Evolutionary conservation across 2,329 filamentous ascomycete species (phyloP).

Genomic region (Allantophomopsis lycopodina): DNA sequence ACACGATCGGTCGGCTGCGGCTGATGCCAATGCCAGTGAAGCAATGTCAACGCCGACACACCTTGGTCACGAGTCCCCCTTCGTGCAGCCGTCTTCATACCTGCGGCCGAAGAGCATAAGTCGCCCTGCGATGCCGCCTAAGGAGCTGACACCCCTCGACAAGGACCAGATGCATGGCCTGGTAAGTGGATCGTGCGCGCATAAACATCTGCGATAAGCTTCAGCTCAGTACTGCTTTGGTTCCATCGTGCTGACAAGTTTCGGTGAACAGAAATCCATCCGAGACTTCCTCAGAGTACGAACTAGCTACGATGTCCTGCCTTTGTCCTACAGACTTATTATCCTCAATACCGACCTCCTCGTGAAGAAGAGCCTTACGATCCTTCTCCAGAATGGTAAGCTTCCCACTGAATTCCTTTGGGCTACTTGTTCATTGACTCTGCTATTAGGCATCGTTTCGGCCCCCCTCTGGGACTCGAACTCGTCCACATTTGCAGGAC

Average conservation of each 20-base stretch:
- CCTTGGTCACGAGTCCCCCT: slow-evolving; percentile 15
- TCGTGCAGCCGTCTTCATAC: slow-evolving; percentile 21
- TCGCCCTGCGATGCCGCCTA: slow-evolving; percentile 14
- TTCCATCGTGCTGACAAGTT: slow-evolving; percentile 11
- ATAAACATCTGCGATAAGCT: neutral
- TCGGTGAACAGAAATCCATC: slow-evolving; percentile 56
- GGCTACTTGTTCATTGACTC: slow-evolving; percentile 3
- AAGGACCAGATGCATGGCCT: slow-evolving; percentile 67
- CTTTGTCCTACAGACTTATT: slow-evolving; percentile 89
- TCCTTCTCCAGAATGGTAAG: slow-evolving; percentile 87
- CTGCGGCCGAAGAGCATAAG: slow-evolving; percentile 17
- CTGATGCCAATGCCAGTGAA: slow-evolving; percentile 12
- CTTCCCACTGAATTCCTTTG: slow-evolving; percentile 1
- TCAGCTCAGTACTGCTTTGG: neutral
- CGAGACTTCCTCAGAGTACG: slow-evolving; percentile 92
- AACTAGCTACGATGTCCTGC: slow-evolving; percentile 95
- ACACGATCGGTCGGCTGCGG: slow-evolving; percentile 11
- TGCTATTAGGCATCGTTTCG: slow-evolving; percentile 73
- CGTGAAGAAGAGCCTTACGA: slow-evolving; percentile 93
- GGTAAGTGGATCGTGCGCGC: slow-evolving; percentile 35
- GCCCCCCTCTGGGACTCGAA: slow-evolving; percentile 95
- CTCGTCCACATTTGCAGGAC: slow-evolving; percentile 81
- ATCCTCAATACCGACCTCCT: slow-evolving; percentile 89
- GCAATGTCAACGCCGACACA: slow-evolving; percentile 6
- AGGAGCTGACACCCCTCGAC: slow-evolving; percentile 47